These are phyloP conservation scores for Mycena kentingensis DNA, from an alignment of 768 basidiomycete genomes.

Conservation along the genomic window DNA sequence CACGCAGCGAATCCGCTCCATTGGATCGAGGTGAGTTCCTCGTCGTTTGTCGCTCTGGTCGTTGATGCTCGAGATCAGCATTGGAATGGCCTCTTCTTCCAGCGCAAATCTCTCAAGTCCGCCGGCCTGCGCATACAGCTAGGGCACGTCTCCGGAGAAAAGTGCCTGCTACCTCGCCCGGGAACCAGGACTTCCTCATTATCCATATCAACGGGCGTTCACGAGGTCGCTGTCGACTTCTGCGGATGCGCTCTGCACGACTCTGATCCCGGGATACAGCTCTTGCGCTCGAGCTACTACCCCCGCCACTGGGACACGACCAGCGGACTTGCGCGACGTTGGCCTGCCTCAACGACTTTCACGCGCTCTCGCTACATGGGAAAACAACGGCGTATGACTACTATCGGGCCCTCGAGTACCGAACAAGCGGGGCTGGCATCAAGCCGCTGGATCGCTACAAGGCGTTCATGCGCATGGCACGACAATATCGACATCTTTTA, in stretches of 20 bases:
- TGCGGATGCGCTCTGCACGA: slow-evolving; percentile 25
- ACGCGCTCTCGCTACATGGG: slow-evolving; percentile 29
- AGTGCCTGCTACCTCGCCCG: not conserved
- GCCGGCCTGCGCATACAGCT: slow-evolving; percentile 10
- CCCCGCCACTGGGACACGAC: slow-evolving; percentile 31
- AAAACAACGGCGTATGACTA: slow-evolving; percentile 34
- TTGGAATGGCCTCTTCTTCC: slow-evolving; percentile 9
- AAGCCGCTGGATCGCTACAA: slow-evolving; percentile 28
- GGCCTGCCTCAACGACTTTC: slow-evolving; percentile 26
- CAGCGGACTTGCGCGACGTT: slow-evolving; percentile 34
- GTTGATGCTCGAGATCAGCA: not conserved
- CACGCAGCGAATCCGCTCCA: slow-evolving; percentile 7
- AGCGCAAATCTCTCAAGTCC: not conserved
- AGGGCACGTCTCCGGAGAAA: not conserved
- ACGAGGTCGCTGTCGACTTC: slow-evolving; percentile 12
- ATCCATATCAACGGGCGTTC: slow-evolving; percentile 15
- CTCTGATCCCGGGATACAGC: slow-evolving; percentile 24
- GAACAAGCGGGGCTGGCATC: slow-evolving; percentile 30
- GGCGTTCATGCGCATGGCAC: slow-evolving; percentile 23
- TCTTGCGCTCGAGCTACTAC: slow-evolving; percentile 32
- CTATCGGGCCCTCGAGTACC: slow-evolving; percentile 26
- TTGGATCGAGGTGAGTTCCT: not conserved
- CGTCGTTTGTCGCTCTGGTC: not conserved
- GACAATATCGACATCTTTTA: slow-evolving; percentile 14
- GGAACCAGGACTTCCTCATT: slow-evolving; percentile 7